Conservation (phyloP, 2,329 filamentous ascomycete species). For the Pezicula radicicola region DNA sequence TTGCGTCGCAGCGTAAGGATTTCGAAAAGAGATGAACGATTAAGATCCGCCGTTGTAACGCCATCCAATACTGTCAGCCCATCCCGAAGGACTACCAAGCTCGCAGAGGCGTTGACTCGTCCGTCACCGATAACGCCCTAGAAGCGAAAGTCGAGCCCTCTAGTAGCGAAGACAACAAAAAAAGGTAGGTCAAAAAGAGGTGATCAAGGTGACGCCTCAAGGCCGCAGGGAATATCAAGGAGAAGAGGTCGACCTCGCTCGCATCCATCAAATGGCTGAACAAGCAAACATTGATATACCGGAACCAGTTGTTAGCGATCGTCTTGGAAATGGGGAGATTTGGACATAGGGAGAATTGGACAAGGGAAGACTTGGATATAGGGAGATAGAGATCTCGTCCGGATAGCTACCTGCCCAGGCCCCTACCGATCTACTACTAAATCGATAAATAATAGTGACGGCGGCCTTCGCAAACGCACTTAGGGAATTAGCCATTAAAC, state of each 20-base stretch:
- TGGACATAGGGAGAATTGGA: no score
- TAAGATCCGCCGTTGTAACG: neutral
- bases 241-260: neutral
- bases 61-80: neutral
- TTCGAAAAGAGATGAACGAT: neutral
- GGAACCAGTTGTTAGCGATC: no score
- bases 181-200: no score
- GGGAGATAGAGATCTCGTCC: no score
- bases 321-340: no score
- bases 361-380: no score
- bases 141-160: neutral
- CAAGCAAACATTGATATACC: neutral
- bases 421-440: no score
- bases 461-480: no score
- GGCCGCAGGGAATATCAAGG: neutral
- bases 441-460: no score
- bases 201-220: neutral
- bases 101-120: neutral
- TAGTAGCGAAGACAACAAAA: no score
- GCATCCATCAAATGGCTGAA: neutral
- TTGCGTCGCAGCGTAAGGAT: neutral
- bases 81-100: neutral
- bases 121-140: neutral
- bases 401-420: no score
- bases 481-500: no score